Evolutionary conservation across 2,329 filamentous ascomycete species (phyloP), one percentile per base, ranked within the genome.

Genomic region (Akanthomyces uredinophilus): DNA sequence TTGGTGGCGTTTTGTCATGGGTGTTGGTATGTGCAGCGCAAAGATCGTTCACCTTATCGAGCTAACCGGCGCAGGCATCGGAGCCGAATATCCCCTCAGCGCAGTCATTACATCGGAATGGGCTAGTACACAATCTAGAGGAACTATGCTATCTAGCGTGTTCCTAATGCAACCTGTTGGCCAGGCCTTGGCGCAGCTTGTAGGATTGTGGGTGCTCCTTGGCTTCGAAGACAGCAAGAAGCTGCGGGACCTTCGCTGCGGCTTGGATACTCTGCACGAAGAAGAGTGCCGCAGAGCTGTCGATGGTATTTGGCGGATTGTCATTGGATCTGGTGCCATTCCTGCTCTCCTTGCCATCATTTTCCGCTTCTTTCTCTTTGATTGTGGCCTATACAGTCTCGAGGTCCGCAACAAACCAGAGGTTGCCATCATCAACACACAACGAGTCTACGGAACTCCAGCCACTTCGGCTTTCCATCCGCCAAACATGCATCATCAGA

Each of bases 101-200:
- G 86, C 87, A 0, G 83, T 89, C 10, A 90, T 90, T 39, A 87
- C 86, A 0, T 83, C 87, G 0, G 87, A 90, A 77, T 89, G 81
- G 76, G 77, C 81, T 5, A 83, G 80, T 59, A 88, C 85, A 0
- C 82, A 81, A 53, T 85, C 86, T n/a, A 78, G 87, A 54, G 83
- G 83, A n/a, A 83, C 80, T 22, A 89, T 89, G 87, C 76, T 90
- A 65, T 84, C 87, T 6, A 81, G 81, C 4, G 86, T 90, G 37
- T 89, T 90, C 70, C 79, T 88, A 67, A 88, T 88, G 83, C 87
- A 90, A 66, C 86, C 87, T 1, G 74, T 89, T 10, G 87, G 87
- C 6, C 87, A 89, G 68, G 82, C 88, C 2, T 77, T 87, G 1
- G 86, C 86, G 16, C 86, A 87, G 64, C 72, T 87, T 5, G 83